Base-by-base conservation (phyloP, 2,329 filamentous ascomycete genomes). In the Penicillium sp. region DNA sequence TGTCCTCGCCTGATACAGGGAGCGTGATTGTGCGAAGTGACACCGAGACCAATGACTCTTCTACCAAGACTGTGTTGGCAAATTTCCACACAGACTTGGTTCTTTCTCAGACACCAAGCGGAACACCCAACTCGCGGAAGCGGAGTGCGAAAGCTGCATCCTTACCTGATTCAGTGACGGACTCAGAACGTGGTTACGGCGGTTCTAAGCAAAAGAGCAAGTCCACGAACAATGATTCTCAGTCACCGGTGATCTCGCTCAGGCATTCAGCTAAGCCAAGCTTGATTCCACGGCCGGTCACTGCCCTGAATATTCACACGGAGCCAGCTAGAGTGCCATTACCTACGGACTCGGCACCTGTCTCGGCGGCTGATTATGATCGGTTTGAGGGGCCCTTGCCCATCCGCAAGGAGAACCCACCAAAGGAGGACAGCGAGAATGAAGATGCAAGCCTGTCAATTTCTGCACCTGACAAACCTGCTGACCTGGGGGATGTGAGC, bases 61-160 rank as follows among this genome's bases (percentile, higher is more conserved):
- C 18, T 9, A 9, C 5, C 18, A 22, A 22, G 18, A 5, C 18
- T 9, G 18, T 5, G 5, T 9, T 22, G 5, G 18, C 18, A 22
- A 9, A 22, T 9, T 22, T 22, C n/a, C n/a, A n/a, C n/a, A n/a
- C n/a, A n/a, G n/a, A n/a, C n/a, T n/a, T n/a, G n/a, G n/a, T n/a
- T n/a, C n/a, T n/a, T n/a, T n/a, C n/a, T n/a, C n/a, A n/a, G n/a
- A n/a, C n/a, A n/a, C n/a, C n/a, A n/a, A n/a, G n/a, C n/a, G n/a
- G n/a, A n/a, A n/a, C n/a, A n/a, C 14, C 26, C 13, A 52, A 40
- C 15, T 41, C 49, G 11, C 48, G 49, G 13, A 61, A 61, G 39
- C 50, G 57, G 38, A 55, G 39, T 14, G 56, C 58, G 7, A 44
- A 42, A 17, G 49, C 51, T 18, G 57, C 58, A 7, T 57, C 53